Evolutionary conservation across 1,139 yeast species (phyloP).

Genomic region (Magnusiomyces starmeri): DNA sequence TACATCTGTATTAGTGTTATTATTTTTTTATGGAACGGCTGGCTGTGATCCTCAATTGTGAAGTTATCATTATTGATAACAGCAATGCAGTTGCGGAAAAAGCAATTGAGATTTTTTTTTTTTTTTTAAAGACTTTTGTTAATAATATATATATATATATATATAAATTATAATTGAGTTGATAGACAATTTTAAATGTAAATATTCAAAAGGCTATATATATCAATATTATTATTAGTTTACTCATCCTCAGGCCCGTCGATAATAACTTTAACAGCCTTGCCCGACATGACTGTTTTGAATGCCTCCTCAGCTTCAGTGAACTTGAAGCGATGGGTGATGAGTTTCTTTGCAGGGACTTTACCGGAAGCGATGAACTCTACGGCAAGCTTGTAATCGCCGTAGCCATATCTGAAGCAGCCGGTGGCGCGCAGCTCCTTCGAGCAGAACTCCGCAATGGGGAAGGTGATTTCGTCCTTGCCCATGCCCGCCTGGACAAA

Average conservation of each 20-base stretch:
- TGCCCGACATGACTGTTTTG: conserved; percentile 50
- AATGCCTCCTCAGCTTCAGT: conserved; percentile 77
- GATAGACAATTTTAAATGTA: too few relatives aligned
- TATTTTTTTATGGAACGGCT: too few relatives aligned
- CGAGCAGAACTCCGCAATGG: conserved; percentile 62
- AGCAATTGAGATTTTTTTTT: too few relatives aligned
- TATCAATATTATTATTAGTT: too few relatives aligned
- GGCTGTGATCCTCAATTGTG: too few relatives aligned
- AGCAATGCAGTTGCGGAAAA: too few relatives aligned
- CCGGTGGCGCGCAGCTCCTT: conserved; percentile 69
- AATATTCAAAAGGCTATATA: too few relatives aligned
- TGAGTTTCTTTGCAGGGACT: conserved; percentile 56
- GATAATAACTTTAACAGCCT: conserved; percentile 57
- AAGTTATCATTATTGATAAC: too few relatives aligned
- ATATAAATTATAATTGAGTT: too few relatives aligned
- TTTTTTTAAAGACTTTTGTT: too few relatives aligned
- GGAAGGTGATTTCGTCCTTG: conserved; percentile 57
- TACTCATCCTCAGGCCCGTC: conserved; percentile 39
- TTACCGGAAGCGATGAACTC: conserved; percentile 55
- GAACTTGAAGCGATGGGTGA: conserved; percentile 71
- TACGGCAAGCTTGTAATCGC: conserved; percentile 76
- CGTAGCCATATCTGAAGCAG: conserved; percentile 70
- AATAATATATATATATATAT: too few relatives aligned
- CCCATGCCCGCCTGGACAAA: conserved; percentile 78
- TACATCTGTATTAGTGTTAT: too few relatives aligned